Conservation (phyloP, 495 filamentous ascomycete genomes). For the Amniculicola lignicola region DNA sequence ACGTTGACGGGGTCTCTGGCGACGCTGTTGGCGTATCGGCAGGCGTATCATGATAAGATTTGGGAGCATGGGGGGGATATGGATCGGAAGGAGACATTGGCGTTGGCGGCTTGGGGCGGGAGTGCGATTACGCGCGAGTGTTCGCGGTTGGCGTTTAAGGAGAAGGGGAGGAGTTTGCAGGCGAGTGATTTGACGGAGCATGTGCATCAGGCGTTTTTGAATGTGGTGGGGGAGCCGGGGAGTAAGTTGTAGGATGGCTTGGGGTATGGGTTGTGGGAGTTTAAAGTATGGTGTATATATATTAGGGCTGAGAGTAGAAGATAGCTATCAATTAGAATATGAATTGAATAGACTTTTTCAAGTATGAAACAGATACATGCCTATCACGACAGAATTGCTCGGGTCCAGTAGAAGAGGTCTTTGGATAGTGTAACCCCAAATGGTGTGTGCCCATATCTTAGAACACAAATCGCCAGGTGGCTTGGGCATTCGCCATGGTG, state of each 20-base stretch:
- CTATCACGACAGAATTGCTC: too few species aligned
- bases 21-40: slow-evolving; percentile 82
- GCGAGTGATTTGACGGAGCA: slow-evolving; percentile 92
- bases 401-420: too few species aligned
- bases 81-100: slow-evolving; percentile 61
- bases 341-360: too few species aligned
- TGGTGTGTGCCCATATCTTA: too few species aligned
- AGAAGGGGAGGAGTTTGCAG: slow-evolving; percentile 86
- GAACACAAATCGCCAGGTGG: too few species aligned
- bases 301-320: too few species aligned
- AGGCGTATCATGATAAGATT: slow-evolving; percentile 74
- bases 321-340: too few species aligned
- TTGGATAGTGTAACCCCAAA: too few species aligned
- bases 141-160: slow-evolving; percentile 80
- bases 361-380: too few species aligned
- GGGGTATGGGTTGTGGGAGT: too few species aligned
- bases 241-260: slow-evolving; percentile 21
- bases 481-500: too few species aligned
- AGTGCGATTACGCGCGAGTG: slow-evolving; percentile 86
- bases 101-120: slow-evolving; percentile 80
- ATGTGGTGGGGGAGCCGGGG: slow-evolving; percentile 61
- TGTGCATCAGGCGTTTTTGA: slow-evolving; percentile 77
- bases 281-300: too few species aligned
- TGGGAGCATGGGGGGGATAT: slow-evolving; percentile 71
- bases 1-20: slow-evolving; percentile 87